These are phyloP conservation scores for Eucalyptus marginata DNA, from an alignment of 345 rosid genomes.

Conservation along the genomic window DNA sequence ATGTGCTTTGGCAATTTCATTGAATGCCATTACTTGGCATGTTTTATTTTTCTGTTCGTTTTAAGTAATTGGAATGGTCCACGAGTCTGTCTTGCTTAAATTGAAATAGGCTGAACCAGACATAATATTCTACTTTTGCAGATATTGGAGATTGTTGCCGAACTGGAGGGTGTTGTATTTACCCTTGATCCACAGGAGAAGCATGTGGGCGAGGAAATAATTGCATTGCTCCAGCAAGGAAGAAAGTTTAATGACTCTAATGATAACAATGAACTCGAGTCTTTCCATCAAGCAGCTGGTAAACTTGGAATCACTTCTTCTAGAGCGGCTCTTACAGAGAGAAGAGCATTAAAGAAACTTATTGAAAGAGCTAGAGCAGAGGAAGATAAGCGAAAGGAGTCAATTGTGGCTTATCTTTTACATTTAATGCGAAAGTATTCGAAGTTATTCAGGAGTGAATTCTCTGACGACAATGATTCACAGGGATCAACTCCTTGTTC, in stretches of 20 bases:
- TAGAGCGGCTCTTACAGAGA: conserved; percentile 80
- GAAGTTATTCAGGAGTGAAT: conserved; percentile 76
- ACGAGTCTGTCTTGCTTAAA: not conserved
- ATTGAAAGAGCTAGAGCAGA: conserved; percentile 85
- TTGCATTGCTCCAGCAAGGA: conserved; percentile 85
- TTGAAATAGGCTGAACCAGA: not conserved
- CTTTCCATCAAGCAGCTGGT: conserved; percentile 76
- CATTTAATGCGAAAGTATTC: conserved; percentile 95
- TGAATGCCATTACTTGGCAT: not conserved
- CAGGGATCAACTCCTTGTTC: conserved; percentile 89
- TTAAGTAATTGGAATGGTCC: not conserved
- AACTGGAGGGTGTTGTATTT: conserved; percentile 55
- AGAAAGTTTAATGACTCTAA: conserved; percentile 49
- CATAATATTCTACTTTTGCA: conserved; percentile 6
- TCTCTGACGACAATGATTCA: conserved; percentile 81
- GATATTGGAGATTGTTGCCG: conserved; percentile 75
- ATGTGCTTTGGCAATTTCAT: not conserved
- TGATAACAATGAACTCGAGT: conserved; percentile 72
- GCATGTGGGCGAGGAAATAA: conserved; percentile 88
- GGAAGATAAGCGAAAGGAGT: conserved; percentile 98
- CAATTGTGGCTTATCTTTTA: conserved; percentile 88
- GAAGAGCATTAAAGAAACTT: conserved; percentile 90
- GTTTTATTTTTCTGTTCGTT: not conserved
- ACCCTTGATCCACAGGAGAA: conserved; percentile 70
- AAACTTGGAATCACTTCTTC: conserved; percentile 77